Conservation (phyloP, 139 green algal genomes). For the Ettlia oleoabundans region DNA sequence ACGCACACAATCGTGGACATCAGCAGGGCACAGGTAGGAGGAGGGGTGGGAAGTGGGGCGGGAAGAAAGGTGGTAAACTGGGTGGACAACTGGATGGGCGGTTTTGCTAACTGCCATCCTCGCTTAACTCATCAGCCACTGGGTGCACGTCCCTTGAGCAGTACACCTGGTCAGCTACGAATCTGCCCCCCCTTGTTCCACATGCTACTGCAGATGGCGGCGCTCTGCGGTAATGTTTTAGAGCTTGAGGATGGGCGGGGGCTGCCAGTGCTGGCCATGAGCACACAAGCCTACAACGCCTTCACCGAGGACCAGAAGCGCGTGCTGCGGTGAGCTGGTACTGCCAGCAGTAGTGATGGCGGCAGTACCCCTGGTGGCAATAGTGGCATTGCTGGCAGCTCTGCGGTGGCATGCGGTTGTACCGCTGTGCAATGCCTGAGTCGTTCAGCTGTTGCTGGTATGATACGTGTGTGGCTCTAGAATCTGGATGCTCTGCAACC, state of each 20-base stretch:
- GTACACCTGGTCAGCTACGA: background rate
- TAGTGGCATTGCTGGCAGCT: background rate
- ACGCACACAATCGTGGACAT: slow-evolving; percentile 87
- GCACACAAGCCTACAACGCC: slow-evolving; percentile 80
- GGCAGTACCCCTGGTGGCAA: no score
- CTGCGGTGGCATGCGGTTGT: no score
- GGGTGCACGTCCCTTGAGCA: background rate
- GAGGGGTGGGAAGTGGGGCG: background rate
- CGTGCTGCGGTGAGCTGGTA: slow-evolving; percentile 7
- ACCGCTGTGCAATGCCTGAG: no score
- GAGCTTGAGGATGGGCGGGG: slow-evolving; percentile 87
- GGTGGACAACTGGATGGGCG: no score
- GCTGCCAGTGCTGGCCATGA: slow-evolving; percentile 91
- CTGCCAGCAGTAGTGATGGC: background rate
- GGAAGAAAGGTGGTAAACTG: no score
- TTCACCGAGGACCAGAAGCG: slow-evolving; percentile 84
- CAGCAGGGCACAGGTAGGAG: slow-evolving; percentile 48
- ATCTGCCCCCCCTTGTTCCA: background rate
- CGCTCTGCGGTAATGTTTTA: slow-evolving; percentile 92
- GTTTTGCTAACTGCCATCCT: background rate
- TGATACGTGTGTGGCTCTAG: background rate
- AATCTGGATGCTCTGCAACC: background rate
- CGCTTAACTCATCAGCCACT: background rate
- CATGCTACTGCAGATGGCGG: slow-evolving; percentile 77
- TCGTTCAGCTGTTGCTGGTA: background rate